These are phyloP conservation scores for Monilinia vaccinii-corymbosi DNA, from an alignment of 2,329 filamentous ascomycete genomes.

Conservation along the genomic window DNA sequence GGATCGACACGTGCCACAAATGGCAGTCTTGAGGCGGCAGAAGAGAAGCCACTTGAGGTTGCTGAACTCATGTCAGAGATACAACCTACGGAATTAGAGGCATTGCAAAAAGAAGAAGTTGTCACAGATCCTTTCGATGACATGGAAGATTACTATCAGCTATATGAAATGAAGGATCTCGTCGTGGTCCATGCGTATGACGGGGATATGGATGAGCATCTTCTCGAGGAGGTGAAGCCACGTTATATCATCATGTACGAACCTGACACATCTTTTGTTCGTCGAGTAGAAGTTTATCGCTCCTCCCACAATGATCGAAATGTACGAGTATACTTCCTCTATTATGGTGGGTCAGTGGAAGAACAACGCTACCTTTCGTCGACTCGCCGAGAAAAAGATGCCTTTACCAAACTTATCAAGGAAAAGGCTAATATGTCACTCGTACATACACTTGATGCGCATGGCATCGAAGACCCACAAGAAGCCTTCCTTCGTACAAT, in stretches of 20 bases:
- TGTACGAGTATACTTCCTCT: conserved; percentile 92
- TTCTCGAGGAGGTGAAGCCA: conserved; percentile 90
- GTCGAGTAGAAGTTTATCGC: conserved; percentile 88
- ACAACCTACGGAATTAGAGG: conserved; percentile 68
- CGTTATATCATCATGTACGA: conserved; percentile 99
- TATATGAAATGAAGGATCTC: conserved; percentile 85
- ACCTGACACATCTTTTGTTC: conserved; percentile 87
- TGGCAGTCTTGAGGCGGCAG: conserved; percentile 65
- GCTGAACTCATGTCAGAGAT: conserved; percentile 75
- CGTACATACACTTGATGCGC: conserved; percentile 65
- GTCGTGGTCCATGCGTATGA: conserved; percentile 89
- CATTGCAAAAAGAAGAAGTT: conserved; percentile 66
- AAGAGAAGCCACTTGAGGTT: conserved; percentile 77
- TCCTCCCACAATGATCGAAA: conserved; percentile 86
- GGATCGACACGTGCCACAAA: conserved; percentile 57
- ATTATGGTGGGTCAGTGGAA: conserved; percentile 89
- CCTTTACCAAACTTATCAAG: conserved; percentile 89
- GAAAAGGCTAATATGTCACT: conserved; percentile 91
- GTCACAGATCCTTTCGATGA: conserved; percentile 73
- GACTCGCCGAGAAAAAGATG: conserved; percentile 90
- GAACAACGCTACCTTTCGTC: conserved; percentile 87
- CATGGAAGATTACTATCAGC: conserved; percentile 85
- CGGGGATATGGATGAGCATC: conserved; percentile 88
- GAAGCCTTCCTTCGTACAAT: conserved; percentile 89
- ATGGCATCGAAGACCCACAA: conserved; percentile 68